Evolutionary conservation across 2,329 filamentous ascomycete genomes (phyloP), one percentile per base, ranked within the genome.

Genomic region (Aspergillus oerlinghausenensis): DNA sequence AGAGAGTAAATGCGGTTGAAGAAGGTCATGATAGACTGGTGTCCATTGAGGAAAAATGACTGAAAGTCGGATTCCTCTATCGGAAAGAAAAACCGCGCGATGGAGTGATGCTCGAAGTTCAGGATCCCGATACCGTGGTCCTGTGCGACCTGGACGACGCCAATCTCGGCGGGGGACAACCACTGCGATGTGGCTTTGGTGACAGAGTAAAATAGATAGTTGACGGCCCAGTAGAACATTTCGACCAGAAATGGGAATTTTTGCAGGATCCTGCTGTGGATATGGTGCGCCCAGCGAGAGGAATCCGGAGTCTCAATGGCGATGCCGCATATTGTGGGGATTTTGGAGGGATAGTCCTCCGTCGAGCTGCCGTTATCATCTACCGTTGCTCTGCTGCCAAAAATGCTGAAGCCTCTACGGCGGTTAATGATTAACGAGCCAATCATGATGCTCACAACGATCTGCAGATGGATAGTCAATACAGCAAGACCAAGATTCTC

Each of bases 191-290:
- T 69, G 17, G 79, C 73, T 17, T 82, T 80, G 7, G 84, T 86
- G 70, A 84, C 75, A 40, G 81, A 78, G 73, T 88, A 88, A 67
- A 87, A 85, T 49, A 80, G 76, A 61, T 86, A 82, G 65, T 85
- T 88, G 63, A 88, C 78, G 47, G 81, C 78, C 86, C 86, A 89
- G 74, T 89, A 89, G 70, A 88, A 88, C 84, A 89, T 88, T 70
- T 89, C 86, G 50, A 89, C 80, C 54, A 89, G 70, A 67, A 89
- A 89, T 4, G 87, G 86, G 62, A 85, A 88, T 66, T 85, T 86
- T 68, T 87, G 82, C 57, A 88, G 75, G 55, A 88, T 78, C 26
- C 84, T 78, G 59, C 82, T 86, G 68, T 88, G 85, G 50, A 82
- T 69, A 67, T 87, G 73, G 58, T 81, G 77, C 42, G 80, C 77